Evolutionary conservation across 768 basidiomycete species (phyloP), one percentile per base, ranked within the genome.

Genomic region (Hericium rajendrae): DNA sequence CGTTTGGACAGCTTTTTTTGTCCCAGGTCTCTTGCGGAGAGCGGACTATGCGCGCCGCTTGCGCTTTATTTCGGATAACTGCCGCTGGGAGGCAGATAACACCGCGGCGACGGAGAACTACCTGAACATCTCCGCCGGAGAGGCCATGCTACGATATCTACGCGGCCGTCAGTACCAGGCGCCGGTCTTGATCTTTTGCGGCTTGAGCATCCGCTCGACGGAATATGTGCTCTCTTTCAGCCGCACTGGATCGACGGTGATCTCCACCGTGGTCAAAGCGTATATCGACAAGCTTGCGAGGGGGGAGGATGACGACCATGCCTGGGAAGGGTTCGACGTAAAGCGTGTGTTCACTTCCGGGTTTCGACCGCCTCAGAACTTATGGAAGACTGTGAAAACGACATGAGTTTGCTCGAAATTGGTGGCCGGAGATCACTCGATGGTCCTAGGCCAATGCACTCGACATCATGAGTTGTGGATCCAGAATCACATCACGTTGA

Each of bases 101-200:
- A 20, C n/a, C 4, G 43, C 8, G 15, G 43, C 9, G 15, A n/a
- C n/a, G n/a, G 16, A 20, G 6, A 6, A 28, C 32, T 61, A 60
- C 48, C 38, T 65, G 38, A 68, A 67, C 53, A 37, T 65, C 18
- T 37, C 64, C 2, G 69, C 68, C 1, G 69, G 69, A 11, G 65
- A 70, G 57, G 62, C 55, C 22, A 64, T 68, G 16, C 38, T 70
- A 9, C 63, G 66, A 1, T 69, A 62, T 55, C 58, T 70, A 26
- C 67, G 68, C 9, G 62, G 63, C 15, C 61, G 62, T 12, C 48
- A 54, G 8, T 66, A 57, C 57, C 32, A 51, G 12, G 54, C 64
- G 3, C 68, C 67, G 2, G 65, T 69, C 1, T 62, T 70, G 24
- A 62, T 70, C 2, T 68, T 61, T 48, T 59, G 59, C 16, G 32